These are phyloP conservation scores for Paraphaeosphaeria sporulosa DNA, from an alignment of 2,329 filamentous ascomycete genomes.

Conservation along the genomic window DNA sequence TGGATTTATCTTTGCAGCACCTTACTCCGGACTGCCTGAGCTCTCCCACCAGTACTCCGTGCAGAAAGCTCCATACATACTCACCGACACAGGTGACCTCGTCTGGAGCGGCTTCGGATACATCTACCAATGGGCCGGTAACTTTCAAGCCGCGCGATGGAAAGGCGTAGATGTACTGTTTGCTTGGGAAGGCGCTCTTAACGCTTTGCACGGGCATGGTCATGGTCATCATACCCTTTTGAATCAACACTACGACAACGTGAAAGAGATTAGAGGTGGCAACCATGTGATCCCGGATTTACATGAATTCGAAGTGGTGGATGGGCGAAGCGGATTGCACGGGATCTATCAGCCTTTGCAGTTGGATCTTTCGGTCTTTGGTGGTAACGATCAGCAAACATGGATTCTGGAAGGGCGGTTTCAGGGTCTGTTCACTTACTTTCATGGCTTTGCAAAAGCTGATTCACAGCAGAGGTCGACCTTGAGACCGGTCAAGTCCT, in stretches of 20 bases:
- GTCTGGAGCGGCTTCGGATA: background rate
- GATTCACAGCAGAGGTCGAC: background rate
- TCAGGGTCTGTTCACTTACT: background rate
- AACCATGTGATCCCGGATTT: background rate
- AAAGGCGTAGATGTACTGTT: background rate
- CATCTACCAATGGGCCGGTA: slow-evolving; percentile 1
- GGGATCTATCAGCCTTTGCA: background rate
- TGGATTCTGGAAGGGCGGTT: background rate
- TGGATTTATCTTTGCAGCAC: background rate
- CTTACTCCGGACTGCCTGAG: background rate
- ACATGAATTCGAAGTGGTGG: slow-evolving; percentile 1
- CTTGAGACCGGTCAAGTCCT: slow-evolving; percentile 49
- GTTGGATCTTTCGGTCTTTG: background rate
- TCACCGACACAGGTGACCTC: slow-evolving; percentile 2
- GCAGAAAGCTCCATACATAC: background rate
- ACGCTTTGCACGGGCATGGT: background rate
- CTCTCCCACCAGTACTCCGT: background rate
- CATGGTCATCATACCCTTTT: background rate
- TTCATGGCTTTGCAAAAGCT: background rate
- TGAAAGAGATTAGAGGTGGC: background rate
- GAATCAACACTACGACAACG: background rate
- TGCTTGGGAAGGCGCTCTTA: background rate
- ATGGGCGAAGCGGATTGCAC: background rate
- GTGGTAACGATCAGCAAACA: background rate
- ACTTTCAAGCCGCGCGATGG: background rate